Percentiles rank a stretch among this genome's conserved stretches.
These are phyloP conservation scores for Quercus bicolor DNA, from an alignment of 306 rosid genomes.

Conservation along the genomic window DNA sequence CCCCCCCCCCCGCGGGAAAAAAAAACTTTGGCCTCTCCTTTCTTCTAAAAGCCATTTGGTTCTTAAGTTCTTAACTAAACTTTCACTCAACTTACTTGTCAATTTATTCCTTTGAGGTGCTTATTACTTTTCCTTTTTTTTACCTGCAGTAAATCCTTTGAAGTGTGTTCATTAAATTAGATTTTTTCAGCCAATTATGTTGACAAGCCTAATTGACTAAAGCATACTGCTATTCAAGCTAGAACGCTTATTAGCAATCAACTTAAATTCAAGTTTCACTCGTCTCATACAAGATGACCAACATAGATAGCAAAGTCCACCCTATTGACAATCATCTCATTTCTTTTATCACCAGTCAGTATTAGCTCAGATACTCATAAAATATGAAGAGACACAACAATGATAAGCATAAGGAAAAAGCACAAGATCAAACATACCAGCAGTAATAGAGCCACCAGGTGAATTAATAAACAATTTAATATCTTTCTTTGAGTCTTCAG, in stretches of 20 bases:
- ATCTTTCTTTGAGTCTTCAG: conserved; percentile 78
- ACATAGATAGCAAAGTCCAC: not conserved
- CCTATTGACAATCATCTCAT: not conserved
- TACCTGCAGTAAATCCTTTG: not conserved
- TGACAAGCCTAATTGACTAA: no score
- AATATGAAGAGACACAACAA: not conserved
- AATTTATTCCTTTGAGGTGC: not conserved
- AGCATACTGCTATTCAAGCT: no score
- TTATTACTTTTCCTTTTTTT: not conserved
- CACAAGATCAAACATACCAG: conserved; percentile 48
- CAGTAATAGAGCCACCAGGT: conserved; percentile 95
- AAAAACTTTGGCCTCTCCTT: no score
- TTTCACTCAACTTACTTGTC: not conserved
- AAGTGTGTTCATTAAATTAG: not conserved
- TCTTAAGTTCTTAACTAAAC: not conserved
- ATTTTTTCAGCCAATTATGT: not conserved
- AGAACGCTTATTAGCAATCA: no score
- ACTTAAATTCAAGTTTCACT: not conserved
- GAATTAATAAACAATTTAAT: conserved; percentile 86
- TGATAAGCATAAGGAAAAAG: not conserved
- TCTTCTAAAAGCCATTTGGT: not conserved
- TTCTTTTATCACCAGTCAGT: not conserved
- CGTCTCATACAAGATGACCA: not conserved
- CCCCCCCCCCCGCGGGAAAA: no score
- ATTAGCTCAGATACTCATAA: not conserved